Evolutionary conservation across 1,284 basidiomycete genomes (phyloP), one percentile per base, ranked within the genome.

Genomic region (Pascua sp.): DNA sequence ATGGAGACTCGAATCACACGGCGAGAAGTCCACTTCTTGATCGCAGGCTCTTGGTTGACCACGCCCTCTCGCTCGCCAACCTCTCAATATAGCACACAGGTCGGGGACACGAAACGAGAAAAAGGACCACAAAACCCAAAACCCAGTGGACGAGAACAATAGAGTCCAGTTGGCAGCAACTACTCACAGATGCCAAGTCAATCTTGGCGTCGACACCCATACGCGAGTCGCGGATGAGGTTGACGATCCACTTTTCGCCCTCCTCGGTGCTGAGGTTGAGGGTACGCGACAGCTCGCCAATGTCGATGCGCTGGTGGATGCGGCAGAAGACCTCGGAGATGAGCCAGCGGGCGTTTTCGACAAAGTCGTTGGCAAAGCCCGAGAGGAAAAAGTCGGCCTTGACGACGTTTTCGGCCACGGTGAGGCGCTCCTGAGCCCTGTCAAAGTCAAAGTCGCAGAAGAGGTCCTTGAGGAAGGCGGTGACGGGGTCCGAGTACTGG

Each of bases 191-290:
- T 32, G 24, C 24, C 24, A 97, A 83, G 77, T 98, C 94, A 66
- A 98, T 97, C 81, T 96, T 97, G 56, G 92, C 92, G 70, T 98
- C 90, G 4, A 90, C 87, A 18, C 90, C 92, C 85, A 96, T 91
- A 55, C 91, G 85, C 32, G 94, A 96, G 77, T 98, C 96, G 50
- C 93, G 86, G 69, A 98, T 95, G 58, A 98, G 86, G 81, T 96
- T 97, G 68, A 97, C 95, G 65, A 98, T 95, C 95, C 95, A 98
- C 77, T 96, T 96, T 76, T 98, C 95, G 56, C 95, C 96, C 70
- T 98, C 95, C 67, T 93, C 92, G 54, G 83, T 85, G 24, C 89
- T 88, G 55, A 98, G 83, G 77, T 97, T 97, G 41, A 98, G 83
- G 12, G 94, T 86, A 71, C 90, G 87, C 15, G 93, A 95, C 38